Evolutionary conservation across 2,329 filamentous ascomycete species (phyloP), one percentile per base, ranked within the genome.

Genomic region (Verticillium isaacii): DNA sequence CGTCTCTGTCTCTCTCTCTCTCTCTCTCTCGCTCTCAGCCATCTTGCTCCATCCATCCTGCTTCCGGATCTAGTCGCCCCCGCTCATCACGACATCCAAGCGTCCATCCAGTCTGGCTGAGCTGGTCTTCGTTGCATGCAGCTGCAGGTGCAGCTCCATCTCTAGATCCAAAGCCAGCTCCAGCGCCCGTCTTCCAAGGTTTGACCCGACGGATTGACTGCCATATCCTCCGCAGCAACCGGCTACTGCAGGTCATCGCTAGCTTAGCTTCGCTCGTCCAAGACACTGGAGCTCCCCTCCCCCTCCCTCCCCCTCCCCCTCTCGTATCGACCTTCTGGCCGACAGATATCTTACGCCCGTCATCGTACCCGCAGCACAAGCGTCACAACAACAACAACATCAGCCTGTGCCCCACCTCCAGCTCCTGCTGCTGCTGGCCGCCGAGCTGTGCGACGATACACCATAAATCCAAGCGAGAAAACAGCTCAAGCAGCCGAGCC

Each of bases 291-390:
- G 45, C 45, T 50, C 23, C 29, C 29, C 29, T 29, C 29, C 29
- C 5, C 29, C 29, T 29, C 25, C 25, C 25, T 4, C 29, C 29
- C 29, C 29, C 29, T 29, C 29, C 17, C 45, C 19, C 45, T 50
- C 45, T 50, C 45, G 45, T 50, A 50, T 50, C 45, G 45, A 25
- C 45, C 9, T 23, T 50, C 4, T 23, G 19, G 17, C 45, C 19
- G 19, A 50, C 45, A 50, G 19, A 23, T 23, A 25, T 50, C 45
- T 50, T 57, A 64, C 61, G 61, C 61, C 61, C 61, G 54, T 58
- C 61, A 64, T 63, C 52, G 45, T 39, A 52, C 23, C 14, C 45
- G 45, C 45, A 50, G 45, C 45, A 7, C 45, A 50, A 50, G 45
- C 45, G 45, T 23, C 45, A 59, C 59, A 34, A 56, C 15, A 32